Base-by-base conservation (phyloP, 2,329 filamentous ascomycete genomes). In the Fusarium pilosicola region DNA sequence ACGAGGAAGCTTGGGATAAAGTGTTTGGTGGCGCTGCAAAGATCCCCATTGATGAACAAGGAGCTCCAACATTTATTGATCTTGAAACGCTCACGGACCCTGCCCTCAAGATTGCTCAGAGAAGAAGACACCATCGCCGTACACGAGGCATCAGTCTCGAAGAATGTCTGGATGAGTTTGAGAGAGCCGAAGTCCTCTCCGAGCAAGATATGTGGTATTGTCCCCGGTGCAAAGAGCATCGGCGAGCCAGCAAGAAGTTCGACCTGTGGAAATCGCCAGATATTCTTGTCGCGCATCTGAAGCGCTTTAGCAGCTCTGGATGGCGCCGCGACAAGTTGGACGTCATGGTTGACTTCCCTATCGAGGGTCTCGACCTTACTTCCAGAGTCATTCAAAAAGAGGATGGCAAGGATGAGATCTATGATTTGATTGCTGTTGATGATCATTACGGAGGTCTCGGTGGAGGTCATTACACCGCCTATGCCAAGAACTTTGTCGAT, bases 201-300 rank as follows among this genome's bases (percentile, higher is more conserved):
- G 94, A 98, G 81, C 93, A 97, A 79, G 97, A 99, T 80, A 96
- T 94, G 68, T 99, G 96, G 96, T 98, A 97, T 81, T 99, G 96
- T 80, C 96, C 94, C 64, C 90, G 94, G 36, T 99, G 96, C 87
- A 98, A 98, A 81, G 94, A 97, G 77, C 93, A 97, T 78, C 91
- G 94, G 22, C 92, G 94, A 68, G 96, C 96, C 26, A 95, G 92
- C 84, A 99, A 99, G 86, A 98, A 96, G 79, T 94, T 99, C 60
- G 95, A 98, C 79, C 89, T 99, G 24, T 99, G 96, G 96, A 98
- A 96, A 79, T 92, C 94, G 5, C 96, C 96, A 2, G 96, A 99
- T 81, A 97, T 98, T 70, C 88, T 99, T 22, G 93, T 98, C 48
- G 93, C 98, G 70, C 96, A 99, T 80, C 87, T 99, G 56, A 99